A percentile compares a stretch with the other conserved stretches of the same genome.
Evolutionary conservation across 2,329 filamentous ascomycete species (phyloP).

Genomic region (Colletotrichum sp.): DNA sequence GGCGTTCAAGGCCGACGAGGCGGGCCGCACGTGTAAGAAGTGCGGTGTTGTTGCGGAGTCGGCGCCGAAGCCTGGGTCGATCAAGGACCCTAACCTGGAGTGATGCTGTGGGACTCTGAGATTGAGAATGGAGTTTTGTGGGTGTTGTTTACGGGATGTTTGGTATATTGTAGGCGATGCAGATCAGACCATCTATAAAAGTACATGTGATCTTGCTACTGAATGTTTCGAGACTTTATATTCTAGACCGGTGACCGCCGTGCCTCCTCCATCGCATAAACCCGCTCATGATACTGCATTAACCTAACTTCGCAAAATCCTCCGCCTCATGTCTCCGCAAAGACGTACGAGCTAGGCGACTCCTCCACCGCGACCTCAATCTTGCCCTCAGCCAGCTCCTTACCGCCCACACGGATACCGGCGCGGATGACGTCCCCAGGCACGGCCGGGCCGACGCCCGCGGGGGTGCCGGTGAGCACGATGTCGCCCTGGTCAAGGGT

Average conservation of each 20-base stretch:
- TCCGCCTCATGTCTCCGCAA: constrained; percentile 67
- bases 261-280: not conserved
- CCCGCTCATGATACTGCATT: not conserved
- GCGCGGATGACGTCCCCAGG: constrained; percentile 88
- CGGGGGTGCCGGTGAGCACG: constrained; percentile 94
- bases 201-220: constrained; percentile 6
- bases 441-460: constrained; percentile 87
- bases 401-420: constrained; percentile 78
- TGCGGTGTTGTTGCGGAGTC: constrained; percentile 81
- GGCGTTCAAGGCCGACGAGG: constrained; percentile 71
- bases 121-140: not conserved
- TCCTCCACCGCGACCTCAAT: constrained; percentile 87
- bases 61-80: constrained; percentile 65
- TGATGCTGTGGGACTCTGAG: constrained; percentile 10
- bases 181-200: constrained; percentile 7
- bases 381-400: constrained; percentile 82
- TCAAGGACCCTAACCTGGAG: constrained; percentile 62
- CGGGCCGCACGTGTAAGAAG: constrained; percentile 73
- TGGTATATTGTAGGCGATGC: not conserved
- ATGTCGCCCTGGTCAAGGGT: constrained; percentile 91
- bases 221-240: not conserved
- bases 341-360: constrained; percentile 77
- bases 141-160: not conserved
- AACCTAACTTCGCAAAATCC: not conserved
- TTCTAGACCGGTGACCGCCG: not conserved